These are phyloP conservation scores for Saccharomyces hybrid DNA, from an alignment of 1,139 yeast species.

Conservation along the genomic window DNA sequence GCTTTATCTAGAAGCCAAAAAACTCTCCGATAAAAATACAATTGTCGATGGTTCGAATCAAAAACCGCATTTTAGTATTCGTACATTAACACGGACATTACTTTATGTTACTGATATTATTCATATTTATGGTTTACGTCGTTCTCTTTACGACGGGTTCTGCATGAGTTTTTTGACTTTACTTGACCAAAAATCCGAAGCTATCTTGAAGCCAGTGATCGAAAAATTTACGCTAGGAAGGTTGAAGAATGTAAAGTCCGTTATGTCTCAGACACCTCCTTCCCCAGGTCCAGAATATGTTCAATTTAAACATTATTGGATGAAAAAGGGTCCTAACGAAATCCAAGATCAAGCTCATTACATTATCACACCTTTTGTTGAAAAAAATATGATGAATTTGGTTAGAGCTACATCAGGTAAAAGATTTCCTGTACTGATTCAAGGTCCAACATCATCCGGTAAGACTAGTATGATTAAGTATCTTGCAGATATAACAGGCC, in stretches of 20 bases:
- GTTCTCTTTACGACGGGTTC: conserved; percentile 90
- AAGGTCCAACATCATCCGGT: conserved; percentile 99
- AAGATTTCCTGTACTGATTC: conserved; percentile 84
- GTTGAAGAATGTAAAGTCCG: conserved; percentile 66
- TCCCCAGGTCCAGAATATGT: conserved; percentile 51
- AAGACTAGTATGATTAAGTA: conserved; percentile 94
- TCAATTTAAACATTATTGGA: conserved; percentile 88
- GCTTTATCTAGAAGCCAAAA: conserved; percentile 70
- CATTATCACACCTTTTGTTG: conserved; percentile 92
- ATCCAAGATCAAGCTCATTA: conserved; percentile 68
- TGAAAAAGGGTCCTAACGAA: conserved; percentile 63
- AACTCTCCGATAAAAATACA: conserved; percentile 60
- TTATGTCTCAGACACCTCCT: conserved; percentile 64
- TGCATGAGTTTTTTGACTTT: conserved; percentile 90
- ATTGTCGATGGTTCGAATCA: conserved; percentile 96
- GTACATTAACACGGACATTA: conserved; percentile 85
- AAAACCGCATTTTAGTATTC: conserved; percentile 90
- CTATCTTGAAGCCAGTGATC: conserved; percentile 58
- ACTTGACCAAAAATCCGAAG: conserved; percentile 67
- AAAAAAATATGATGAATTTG: conserved; percentile 80
- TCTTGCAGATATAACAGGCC: conserved; percentile 86
- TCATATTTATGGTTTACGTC: conserved; percentile 72
- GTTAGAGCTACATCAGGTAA: conserved; percentile 90
- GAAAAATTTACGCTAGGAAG: conserved; percentile 62
- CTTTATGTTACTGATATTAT: conserved; percentile 75